These are phyloP conservation scores for Ceratobasidium sp. DNA, from an alignment of 1,284 basidiomycete genomes.

Conservation along the genomic window DNA sequence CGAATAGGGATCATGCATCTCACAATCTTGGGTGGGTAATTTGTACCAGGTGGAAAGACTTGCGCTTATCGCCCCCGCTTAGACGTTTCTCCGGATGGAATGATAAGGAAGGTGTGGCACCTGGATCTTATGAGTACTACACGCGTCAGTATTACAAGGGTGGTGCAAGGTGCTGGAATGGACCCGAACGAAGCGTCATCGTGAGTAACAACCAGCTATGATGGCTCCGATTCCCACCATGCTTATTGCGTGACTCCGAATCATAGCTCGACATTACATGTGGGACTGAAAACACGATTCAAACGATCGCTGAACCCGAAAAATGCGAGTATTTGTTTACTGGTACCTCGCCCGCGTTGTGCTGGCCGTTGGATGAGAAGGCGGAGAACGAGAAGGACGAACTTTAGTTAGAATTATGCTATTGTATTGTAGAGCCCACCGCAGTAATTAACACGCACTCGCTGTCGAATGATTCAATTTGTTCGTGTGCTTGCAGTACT, in stretches of 20 bases:
- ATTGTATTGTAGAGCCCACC: not conserved
- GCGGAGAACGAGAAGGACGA: constrained; percentile 47
- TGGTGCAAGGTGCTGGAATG: constrained; percentile 96
- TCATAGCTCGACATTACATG: constrained; percentile 78
- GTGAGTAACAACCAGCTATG: constrained; percentile 58
- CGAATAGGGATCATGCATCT: constrained; percentile 76
- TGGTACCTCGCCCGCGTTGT: constrained; percentile 87
- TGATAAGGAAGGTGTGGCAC: constrained; percentile 57
- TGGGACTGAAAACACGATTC: constrained; percentile 83
- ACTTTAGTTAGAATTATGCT: constrained; percentile 44
- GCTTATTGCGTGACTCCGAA: not conserved
- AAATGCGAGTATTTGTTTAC: constrained; percentile 96
- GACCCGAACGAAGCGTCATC: constrained; percentile 80
- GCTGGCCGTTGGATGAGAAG: constrained; percentile 62
- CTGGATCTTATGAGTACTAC: constrained; percentile 77
- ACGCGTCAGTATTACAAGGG: constrained; percentile 78
- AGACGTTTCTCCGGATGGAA: constrained; percentile 83
- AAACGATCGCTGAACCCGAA: constrained; percentile 85
- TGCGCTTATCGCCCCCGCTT: constrained; percentile 25
- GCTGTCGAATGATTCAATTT: too few relatives aligned
- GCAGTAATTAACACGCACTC: not conserved
- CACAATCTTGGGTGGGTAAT: constrained; percentile 82
- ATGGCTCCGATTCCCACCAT: not conserved
- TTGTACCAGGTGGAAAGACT: not conserved
- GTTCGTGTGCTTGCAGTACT: too few relatives aligned